phyloP scores from a whole-genome alignment of 805 yeast species.

The Teunomyces kruisii region DNA sequence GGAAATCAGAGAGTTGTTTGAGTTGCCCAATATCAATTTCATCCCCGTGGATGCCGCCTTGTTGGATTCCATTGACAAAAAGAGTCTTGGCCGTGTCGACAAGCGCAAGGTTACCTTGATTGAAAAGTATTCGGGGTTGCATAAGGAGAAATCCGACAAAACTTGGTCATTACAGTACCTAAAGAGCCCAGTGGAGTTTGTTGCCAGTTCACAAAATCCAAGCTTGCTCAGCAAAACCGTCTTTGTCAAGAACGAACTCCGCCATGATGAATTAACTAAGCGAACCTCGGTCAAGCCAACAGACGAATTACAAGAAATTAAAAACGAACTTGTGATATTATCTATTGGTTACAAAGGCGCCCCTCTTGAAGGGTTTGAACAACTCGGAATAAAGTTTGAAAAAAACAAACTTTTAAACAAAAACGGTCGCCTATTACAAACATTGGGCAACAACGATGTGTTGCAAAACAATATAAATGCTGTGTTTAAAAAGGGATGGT shows the following conservation, averaged over 20 bases:
- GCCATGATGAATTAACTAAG: constrained; percentile 34
- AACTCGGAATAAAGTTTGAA: constrained; percentile 30
- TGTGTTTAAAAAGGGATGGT: constrained; percentile 49
- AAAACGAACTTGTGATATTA: constrained; percentile 68
- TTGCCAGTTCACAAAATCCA: constrained; percentile 36
- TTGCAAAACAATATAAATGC: constrained; percentile 16
- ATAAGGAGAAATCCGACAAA: constrained; percentile 12
- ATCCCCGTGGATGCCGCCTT: constrained; percentile 34
- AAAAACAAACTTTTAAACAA: constrained; percentile 31
- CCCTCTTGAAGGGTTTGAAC: constrained; percentile 59
- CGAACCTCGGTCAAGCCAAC: constrained; percentile 37
- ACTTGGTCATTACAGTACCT: constrained; percentile 72
- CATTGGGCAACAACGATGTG: constrained; percentile 6
- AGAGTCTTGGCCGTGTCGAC: constrained; percentile 50
- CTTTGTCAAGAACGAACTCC: constrained; percentile 49
- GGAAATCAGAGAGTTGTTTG: constrained; percentile 83
- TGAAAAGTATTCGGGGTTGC: constrained; percentile 41
- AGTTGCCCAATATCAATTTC: constrained; percentile 49
- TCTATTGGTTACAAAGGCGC: constrained; percentile 82
- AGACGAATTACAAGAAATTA: constrained; percentile 27
- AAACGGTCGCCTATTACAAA: constrained; percentile 30
- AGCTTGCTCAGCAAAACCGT: constrained; percentile 43
- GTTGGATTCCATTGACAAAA: constrained; percentile 26
- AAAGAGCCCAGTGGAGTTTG: constrained; percentile 58
- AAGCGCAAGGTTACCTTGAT: constrained; percentile 68